phyloP scores from a whole-genome alignment of 148 eudicot species.

The Polygonum aviculare region DNA sequence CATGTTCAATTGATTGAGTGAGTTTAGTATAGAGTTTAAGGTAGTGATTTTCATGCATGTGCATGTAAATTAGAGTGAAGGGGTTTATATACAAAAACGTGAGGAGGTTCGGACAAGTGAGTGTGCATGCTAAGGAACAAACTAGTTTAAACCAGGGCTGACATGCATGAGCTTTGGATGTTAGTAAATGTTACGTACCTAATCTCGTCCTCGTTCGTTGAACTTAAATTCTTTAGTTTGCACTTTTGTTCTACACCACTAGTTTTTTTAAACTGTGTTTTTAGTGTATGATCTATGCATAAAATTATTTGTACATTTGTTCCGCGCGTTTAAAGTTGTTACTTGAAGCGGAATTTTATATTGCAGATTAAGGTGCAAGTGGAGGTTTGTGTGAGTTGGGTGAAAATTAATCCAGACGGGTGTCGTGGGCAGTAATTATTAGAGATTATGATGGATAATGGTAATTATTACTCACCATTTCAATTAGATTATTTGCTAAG shows the following conservation, averaged over 20 bases:
- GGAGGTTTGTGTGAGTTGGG: no score
- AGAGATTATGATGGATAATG: no score
- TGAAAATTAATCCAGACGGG: no score
- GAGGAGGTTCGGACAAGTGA: background rate
- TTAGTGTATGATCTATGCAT: no score
- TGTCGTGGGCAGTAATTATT: no score
- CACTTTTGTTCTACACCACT: background rate
- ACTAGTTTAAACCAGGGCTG: background rate
- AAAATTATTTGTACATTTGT: no score
- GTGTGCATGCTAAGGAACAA: background rate
- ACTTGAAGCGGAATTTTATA: no score
- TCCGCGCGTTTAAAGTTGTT: no score
- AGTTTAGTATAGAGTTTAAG: no score
- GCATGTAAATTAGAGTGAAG: background rate
- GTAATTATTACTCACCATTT: no score
- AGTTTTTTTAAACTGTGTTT: background rate
- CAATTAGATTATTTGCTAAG: no score
- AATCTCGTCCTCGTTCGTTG: background rate
- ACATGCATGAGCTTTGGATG: background rate
- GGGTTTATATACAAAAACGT: background rate
- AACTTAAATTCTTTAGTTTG: background rate
- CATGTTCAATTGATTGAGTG: background rate
- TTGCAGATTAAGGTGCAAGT: no score
- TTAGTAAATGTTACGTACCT: background rate
- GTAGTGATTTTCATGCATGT: background rate